Conservation (phyloP, 2,329 filamentous ascomycete species). For the Hymenoscyphus linearis region DNA sequence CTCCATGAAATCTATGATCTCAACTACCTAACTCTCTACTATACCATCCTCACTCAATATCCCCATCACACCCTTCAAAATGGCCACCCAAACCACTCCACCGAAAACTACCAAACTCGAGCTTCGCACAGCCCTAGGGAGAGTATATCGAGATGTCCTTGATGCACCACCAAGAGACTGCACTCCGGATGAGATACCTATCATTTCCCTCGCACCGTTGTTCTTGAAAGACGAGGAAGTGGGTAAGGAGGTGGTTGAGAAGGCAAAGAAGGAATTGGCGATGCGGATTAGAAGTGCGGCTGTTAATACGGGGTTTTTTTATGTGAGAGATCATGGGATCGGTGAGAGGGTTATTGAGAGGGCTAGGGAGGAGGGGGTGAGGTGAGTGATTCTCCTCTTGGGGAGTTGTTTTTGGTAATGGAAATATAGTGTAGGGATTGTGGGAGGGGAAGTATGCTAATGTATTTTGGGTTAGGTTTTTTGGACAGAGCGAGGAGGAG, state of each 20-base stretch:
- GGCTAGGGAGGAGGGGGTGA: constrained; percentile 28
- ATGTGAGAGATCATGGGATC: constrained; percentile 42
- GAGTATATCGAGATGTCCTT: constrained; percentile 40
- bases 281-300: constrained; percentile 36
- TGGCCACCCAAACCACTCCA: constrained; percentile 15
- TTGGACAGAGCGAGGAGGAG: constrained; percentile 39
- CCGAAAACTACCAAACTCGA: constrained; percentile 37
- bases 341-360: constrained; percentile 29
- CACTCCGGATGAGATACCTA: constrained; percentile 39
- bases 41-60: background rate
- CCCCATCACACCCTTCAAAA: constrained; percentile 3
- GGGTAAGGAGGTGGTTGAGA: constrained; percentile 14
- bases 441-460: background rate
- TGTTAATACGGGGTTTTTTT: constrained; percentile 43
- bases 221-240: constrained; percentile 28
- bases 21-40: no score
- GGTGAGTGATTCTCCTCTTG: no score
- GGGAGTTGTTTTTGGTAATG: background rate
- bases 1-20: no score
- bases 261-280: constrained; percentile 36
- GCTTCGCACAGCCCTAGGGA: constrained; percentile 39
- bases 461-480: constrained; percentile 36
- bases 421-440: background rate
- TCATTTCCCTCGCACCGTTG: constrained; percentile 39
- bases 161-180: constrained; percentile 37